Conservation (phyloP, 768 basidiomycete genomes). For the Boletus tomentosulus region DNA sequence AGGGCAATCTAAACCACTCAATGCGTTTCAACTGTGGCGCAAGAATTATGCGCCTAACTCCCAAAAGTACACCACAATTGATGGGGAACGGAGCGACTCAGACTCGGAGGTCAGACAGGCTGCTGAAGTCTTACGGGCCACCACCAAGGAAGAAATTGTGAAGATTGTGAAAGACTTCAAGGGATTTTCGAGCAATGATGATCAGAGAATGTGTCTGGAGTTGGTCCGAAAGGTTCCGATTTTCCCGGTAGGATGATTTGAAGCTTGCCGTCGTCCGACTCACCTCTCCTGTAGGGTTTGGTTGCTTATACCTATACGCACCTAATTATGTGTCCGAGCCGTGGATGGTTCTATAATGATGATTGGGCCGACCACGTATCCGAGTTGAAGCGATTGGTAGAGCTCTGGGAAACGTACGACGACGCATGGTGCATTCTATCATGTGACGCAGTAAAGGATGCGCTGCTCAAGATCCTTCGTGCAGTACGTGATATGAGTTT, state of each 20-base stretch:
- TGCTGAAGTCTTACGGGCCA: conserved; percentile 11
- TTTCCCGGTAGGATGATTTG: conserved; percentile 19
- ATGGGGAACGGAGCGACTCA: conserved; percentile 8
- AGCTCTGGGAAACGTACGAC: conserved; percentile 4
- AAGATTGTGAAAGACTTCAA: conserved; percentile 18
- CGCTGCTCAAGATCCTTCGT: conserved; percentile 13
- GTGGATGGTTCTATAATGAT: conserved; percentile 5
- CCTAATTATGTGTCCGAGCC: conserved; percentile 13
- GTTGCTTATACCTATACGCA: conserved; percentile 30
- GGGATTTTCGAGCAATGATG: conserved; percentile 1
- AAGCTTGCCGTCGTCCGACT: conserved; percentile 1
- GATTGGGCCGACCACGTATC: conserved; percentile 7
- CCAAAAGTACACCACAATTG: conserved; percentile 17
- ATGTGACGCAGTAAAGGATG: conserved; percentile 9
- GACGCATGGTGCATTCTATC: conserved; percentile 11
- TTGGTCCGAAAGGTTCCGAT: conserved; percentile 15
- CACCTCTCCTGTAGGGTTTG: conserved; percentile 17
- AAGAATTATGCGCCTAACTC: not conserved
- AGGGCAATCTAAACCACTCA: not conserved
- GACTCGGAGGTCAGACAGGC: not conserved
- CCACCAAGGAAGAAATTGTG: conserved; percentile 11
- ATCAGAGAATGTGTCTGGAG: conserved; percentile 12
- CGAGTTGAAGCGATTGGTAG: conserved; percentile 7
- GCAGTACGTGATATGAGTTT: conserved; percentile 5
- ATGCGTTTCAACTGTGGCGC: conserved; percentile 17